Base-by-base conservation (phyloP, 176 grass and related monocot species). In the Paspalum notatum region DNA sequence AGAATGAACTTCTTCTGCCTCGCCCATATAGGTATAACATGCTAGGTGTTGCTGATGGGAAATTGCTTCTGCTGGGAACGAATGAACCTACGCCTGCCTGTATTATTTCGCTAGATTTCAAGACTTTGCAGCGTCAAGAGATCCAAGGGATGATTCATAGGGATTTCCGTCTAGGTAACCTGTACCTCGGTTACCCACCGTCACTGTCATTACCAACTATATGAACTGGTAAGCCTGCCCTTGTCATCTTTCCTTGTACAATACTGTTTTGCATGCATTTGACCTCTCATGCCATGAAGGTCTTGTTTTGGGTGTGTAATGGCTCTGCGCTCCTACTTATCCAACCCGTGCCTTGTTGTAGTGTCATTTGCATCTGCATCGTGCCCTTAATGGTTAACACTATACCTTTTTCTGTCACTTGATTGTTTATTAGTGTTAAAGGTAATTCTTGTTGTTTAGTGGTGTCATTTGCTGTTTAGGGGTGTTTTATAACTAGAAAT, bases 21-120 rank as follows among this genome's bases (percentile, higher is more conserved):
- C 12, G 42, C 39, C 37, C 26, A 0, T 59, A 42, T 56, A 17
- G 43, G 13, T 59, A 75, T 32, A 25, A 4, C 18, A 66, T 86
- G 42, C 72, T 62, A 68, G 61, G 42, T 66, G 50, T 26, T 67
- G 70, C 66, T 5, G 84, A 86, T 63, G 64, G 70, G 61, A 58
- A 74, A 38, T 27, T 86, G 12, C 26, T 86, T 5, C 27, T 86
- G 18, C 18, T 22, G 13, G 65, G 11, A 13, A 43, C 10, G 49
- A 18, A 67, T 38, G 53, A 62, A 39, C 10, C n/a, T n/a, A 5
- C 7, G 3, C 11, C 27, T 0, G 15, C 13, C 18, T 44, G 27
- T 55, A 50, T 80, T 24, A 24, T 86, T 66, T 86, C 85, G 48
- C 11, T 81, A 5, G 78, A 86, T 6, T 52, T 81, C 62, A 81